A percentile compares a stretch with the other conserved stretches of the same genome.
Evolutionary conservation across 2,329 filamentous ascomycete genomes (phyloP).

Genomic region (Beauveria varroae): DNA sequence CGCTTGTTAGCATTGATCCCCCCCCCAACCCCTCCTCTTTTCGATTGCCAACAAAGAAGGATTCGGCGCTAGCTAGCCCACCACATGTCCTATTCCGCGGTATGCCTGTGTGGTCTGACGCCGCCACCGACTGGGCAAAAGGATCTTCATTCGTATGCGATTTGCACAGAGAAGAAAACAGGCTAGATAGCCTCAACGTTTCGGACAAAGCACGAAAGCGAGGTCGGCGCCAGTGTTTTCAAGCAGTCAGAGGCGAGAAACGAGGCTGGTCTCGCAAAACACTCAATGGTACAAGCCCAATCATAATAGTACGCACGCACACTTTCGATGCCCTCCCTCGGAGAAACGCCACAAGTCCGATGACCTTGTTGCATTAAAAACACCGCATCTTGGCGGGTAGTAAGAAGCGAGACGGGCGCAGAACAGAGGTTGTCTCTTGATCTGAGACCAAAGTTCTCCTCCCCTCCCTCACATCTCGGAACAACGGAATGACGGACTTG

Average conservation of each 20-base stretch:
- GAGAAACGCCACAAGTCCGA: not conserved
- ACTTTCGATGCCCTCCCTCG: not conserved
- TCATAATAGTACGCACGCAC: not conserved
- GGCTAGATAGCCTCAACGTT: no score
- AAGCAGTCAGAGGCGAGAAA: not conserved
- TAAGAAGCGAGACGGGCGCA: not conserved
- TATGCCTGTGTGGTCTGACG: no score
- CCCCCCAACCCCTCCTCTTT: not conserved
- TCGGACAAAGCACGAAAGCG: not conserved
- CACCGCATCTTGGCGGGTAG: not conserved
- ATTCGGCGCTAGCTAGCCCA: not conserved
- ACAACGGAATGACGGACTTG: not conserved
- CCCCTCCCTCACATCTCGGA: not conserved
- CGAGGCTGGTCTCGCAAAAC: not conserved
- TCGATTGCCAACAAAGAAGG: not conserved
- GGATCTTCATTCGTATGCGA: no score
- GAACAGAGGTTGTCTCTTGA: not conserved
- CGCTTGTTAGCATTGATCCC: not conserved
- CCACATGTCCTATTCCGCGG: no score
- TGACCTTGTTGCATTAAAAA: not conserved
- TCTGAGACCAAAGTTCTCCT: not conserved
- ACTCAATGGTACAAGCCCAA: not conserved
- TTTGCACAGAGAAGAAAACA: not conserved
- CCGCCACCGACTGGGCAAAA: no score
- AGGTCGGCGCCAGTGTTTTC: not conserved